These are phyloP conservation scores for Angophora floribunda DNA, from an alignment of 345 rosid genomes.

Conservation along the genomic window DNA sequence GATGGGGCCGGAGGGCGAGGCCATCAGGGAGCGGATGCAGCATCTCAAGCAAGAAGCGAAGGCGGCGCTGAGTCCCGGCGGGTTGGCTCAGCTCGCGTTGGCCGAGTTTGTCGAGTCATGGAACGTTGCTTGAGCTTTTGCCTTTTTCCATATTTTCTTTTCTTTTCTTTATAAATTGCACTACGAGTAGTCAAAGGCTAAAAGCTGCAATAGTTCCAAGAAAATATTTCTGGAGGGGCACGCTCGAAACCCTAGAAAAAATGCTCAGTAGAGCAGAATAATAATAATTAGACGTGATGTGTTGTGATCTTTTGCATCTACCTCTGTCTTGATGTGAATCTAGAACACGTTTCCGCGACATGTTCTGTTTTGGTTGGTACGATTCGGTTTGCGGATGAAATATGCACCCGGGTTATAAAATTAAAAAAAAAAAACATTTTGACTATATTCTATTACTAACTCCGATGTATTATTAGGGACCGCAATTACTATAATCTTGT, in stretches of 20 bases:
- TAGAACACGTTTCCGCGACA: background rate
- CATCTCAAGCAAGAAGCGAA: conserved; percentile 1
- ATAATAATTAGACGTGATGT: background rate
- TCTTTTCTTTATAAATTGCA: accelerated
- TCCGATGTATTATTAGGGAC: background rate
- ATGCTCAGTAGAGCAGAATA: background rate
- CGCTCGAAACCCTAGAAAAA: background rate
- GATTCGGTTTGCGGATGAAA: background rate
- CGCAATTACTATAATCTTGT: background rate
- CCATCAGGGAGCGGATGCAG: background rate
- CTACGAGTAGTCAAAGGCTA: background rate
- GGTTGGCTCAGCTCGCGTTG: conserved; percentile 4
- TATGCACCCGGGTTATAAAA: background rate
- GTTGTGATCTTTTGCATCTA: background rate
- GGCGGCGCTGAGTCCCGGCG: background rate
- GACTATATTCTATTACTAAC: background rate
- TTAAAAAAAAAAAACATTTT: background rate
- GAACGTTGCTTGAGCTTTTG: background rate
- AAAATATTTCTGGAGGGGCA: background rate
- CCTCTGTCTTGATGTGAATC: background rate
- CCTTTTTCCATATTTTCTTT: background rate
- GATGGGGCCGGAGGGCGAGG: conserved; percentile 16
- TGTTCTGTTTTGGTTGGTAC: background rate
- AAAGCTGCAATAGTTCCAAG: background rate
- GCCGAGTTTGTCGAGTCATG: background rate